These are phyloP conservation scores for Capsicum chinense DNA, from an alignment of 257 asterid genomes.

Conservation along the genomic window DNA sequence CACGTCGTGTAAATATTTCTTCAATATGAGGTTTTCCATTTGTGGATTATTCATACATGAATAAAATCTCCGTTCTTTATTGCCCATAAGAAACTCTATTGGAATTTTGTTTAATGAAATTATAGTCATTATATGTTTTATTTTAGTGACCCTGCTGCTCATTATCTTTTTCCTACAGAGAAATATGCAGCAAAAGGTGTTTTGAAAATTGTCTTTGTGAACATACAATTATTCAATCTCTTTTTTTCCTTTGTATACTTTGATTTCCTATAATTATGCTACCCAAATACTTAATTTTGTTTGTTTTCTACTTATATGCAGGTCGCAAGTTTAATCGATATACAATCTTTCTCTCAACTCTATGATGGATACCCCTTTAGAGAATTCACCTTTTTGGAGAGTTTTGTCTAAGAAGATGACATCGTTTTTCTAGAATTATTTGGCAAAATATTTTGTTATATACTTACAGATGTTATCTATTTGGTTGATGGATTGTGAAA, in stretches of 20 bases:
- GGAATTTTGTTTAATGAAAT: background rate
- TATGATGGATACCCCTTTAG: constrained; percentile 82
- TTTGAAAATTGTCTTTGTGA: constrained; percentile 84
- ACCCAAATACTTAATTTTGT: background rate
- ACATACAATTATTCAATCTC: constrained; percentile 67
- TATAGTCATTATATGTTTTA: background rate
- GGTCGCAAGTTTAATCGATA: constrained; percentile 84
- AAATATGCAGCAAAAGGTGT: constrained; percentile 86
- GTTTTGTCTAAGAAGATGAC: constrained; percentile 86
- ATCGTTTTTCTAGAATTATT: too few relatives aligned
- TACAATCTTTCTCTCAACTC: constrained; percentile 79
- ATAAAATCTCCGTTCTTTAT: constrained; percentile 85
- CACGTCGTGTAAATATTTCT: constrained; percentile 78
- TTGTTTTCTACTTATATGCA: constrained; percentile 27
- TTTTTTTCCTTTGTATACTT: constrained; percentile 15
- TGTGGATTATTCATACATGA: constrained; percentile 76
- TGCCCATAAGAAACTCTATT: constrained; percentile 45
- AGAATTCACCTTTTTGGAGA: constrained; percentile 84
- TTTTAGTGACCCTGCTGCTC: constrained; percentile 28
- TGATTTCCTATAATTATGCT: background rate
- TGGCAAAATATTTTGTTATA: too few relatives aligned
- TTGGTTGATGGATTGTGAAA: background rate
- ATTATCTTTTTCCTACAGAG: constrained; percentile 52
- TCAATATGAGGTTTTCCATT: constrained; percentile 90
- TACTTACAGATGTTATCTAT: too few relatives aligned